phyloP scores from a whole-genome alignment of 768 basidiomycete genomes.

The Suillus discolor region DNA sequence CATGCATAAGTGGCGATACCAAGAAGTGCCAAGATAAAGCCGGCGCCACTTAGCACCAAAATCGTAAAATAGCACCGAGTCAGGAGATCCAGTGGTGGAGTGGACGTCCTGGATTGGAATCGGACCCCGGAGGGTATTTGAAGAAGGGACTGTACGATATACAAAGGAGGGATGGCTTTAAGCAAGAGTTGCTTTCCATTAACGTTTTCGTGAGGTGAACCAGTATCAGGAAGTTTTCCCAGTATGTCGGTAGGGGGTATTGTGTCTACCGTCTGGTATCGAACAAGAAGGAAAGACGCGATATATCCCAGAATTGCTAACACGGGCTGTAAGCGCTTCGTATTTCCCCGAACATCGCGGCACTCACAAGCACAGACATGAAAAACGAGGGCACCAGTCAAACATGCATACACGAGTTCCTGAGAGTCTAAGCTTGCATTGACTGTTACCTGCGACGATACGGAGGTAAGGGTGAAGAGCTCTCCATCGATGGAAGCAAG shows the following conservation, averaged over 20 bases:
- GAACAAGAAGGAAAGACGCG: conserved; percentile 32
- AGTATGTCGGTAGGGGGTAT: background rate
- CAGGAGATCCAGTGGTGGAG: conserved; percentile 23
- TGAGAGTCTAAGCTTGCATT: conserved; percentile 12
- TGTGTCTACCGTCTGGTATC: conserved; percentile 25
- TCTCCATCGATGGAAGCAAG: conserved; percentile 29
- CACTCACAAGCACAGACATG: conserved; percentile 32
- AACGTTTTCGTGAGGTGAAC: background rate
- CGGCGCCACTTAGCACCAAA: conserved; percentile 23
- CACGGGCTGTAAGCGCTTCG: background rate
- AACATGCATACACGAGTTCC: conserved; percentile 31
- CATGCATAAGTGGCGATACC: conserved; percentile 31
- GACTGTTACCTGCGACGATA: conserved; percentile 23
- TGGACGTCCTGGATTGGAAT: background rate
- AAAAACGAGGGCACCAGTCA: conserved; percentile 34
- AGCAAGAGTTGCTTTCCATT: background rate
- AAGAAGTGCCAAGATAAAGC: conserved; percentile 27
- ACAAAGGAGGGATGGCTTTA: background rate
- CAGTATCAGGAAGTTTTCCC: too few relatives aligned
- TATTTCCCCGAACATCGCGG: background rate
- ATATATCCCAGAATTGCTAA: conserved; percentile 30
- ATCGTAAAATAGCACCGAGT: conserved; percentile 29
- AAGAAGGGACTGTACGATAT: background rate
- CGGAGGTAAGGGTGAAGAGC: conserved; percentile 28
- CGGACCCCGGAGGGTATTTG: background rate